These are phyloP conservation scores for Candida tibetensis DNA, from an alignment of 805 yeast genomes.

Conservation along the genomic window DNA sequence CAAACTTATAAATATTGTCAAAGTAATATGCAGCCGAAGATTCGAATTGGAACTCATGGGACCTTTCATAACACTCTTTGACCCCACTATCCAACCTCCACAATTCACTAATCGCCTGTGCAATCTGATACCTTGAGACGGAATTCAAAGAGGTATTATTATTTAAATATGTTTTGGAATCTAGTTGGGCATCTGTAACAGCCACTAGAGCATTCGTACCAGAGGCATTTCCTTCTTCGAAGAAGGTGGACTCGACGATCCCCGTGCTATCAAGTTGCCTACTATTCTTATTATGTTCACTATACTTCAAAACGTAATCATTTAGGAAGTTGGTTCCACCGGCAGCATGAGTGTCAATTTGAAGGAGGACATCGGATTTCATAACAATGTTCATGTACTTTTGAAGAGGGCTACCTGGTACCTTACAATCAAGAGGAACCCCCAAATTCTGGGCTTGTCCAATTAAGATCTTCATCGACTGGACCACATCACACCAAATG, in stretches of 20 bases:
- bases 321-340: conserved; percentile 63
- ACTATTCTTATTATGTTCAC: conserved; percentile 51
- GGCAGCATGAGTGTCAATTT: conserved; percentile 62
- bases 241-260: conserved; percentile 19
- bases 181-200: not conserved
- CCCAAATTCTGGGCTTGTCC: conserved; percentile 70
- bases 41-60: conserved; percentile 83
- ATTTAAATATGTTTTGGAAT: not conserved
- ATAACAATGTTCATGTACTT: conserved; percentile 49
- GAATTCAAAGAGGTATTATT: not conserved
- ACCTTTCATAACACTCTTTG: conserved; percentile 49
- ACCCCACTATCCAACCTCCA: conserved; percentile 77
- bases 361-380: conserved; percentile 55
- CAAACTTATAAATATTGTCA: conserved; percentile 64
- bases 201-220: not conserved
- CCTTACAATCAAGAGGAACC: conserved; percentile 65
- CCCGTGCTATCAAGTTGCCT: conserved; percentile 59
- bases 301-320: conserved; percentile 62
- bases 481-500: conserved; percentile 90
- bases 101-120: conserved; percentile 61
- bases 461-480: conserved; percentile 72
- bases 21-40: conserved; percentile 81
- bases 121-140: conserved; percentile 44
- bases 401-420: conserved; percentile 40
- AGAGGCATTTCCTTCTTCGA: conserved; percentile 12